These are phyloP conservation scores for Fusarium fracticaudum DNA, from an alignment of 2,329 filamentous ascomycete genomes.

Conservation along the genomic window DNA sequence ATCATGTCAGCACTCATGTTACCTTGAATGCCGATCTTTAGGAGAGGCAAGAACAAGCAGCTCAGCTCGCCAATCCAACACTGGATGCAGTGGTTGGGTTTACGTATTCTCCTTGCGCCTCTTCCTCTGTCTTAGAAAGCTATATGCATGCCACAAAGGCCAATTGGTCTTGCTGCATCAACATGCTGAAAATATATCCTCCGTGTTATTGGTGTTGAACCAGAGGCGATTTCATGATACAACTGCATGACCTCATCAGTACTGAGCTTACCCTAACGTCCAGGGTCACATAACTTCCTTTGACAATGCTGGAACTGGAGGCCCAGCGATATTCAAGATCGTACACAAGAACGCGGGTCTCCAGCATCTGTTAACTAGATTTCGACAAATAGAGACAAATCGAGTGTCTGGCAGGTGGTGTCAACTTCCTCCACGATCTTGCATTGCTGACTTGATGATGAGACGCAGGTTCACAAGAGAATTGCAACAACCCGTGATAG, in stretches of 20 bases:
- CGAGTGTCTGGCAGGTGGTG: constrained; percentile 49
- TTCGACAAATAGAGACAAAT: constrained; percentile 64
- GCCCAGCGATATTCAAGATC: constrained; percentile 70
- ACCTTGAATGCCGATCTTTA: constrained; percentile 33
- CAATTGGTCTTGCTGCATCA: constrained; percentile 18
- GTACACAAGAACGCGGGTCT: constrained; percentile 67
- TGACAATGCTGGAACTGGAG: constrained; percentile 76
- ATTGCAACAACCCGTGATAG: constrained; percentile 73
- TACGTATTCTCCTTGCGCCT: constrained; percentile 25
- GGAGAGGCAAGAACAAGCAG: constrained; percentile 28
- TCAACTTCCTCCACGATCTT: neutral
- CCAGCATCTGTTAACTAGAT: constrained; percentile 59
- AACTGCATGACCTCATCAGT: constrained; percentile 56
- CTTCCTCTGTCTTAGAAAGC: constrained; percentile 63
- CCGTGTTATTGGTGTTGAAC: constrained; percentile 71
- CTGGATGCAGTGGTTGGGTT: constrained; percentile 12
- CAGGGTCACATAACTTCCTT: constrained; percentile 55
- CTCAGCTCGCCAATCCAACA: constrained; percentile 31
- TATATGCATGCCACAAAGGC: constrained; percentile 68
- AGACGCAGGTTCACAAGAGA: constrained; percentile 70
- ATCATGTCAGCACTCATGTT: constrained; percentile 23
- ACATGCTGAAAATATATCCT: constrained; percentile 61
- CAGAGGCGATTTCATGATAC: constrained; percentile 72
- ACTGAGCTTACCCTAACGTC: neutral
- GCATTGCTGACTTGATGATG: constrained; percentile 50